Percentiles rank a stretch among this genome's conserved stretches.
These are phyloP conservation scores for Populus simonii DNA, from an alignment of 345 rosid genomes.

Conservation along the genomic window DNA sequence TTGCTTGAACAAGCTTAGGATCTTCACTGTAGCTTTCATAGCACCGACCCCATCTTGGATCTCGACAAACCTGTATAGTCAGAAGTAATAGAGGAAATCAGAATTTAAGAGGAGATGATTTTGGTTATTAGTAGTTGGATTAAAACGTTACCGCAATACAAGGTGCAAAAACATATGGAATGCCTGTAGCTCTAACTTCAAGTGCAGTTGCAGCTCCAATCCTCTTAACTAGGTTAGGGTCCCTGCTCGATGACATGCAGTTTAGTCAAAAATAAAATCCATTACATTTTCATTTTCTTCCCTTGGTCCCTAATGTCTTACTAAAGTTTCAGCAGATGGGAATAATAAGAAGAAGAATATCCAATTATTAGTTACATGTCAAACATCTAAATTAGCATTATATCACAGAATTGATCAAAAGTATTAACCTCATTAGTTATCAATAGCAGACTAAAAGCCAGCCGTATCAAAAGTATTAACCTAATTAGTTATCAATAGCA, in stretches of 20 bases:
- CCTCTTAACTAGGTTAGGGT: conserved; percentile 67
- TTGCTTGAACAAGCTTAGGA: conserved; percentile 53
- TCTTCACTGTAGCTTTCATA: conserved; percentile 95
- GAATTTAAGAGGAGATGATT: not conserved
- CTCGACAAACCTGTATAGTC: conserved; percentile 80
- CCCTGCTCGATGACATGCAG: conserved; percentile 40
- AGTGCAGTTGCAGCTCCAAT: conserved; percentile 93
- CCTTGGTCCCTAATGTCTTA: too few species aligned
- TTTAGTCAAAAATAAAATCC: not conserved
- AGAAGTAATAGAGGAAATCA: not conserved
- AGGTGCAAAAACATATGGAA: conserved; percentile 77
- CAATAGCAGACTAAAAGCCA: not conserved
- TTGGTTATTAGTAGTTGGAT: not conserved
- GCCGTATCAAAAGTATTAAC: not conserved
- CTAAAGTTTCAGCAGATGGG: not conserved
- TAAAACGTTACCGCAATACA: conserved; percentile 67
- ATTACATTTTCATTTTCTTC: too few species aligned
- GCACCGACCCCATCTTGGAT: conserved; percentile 97
- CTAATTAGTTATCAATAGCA: not conserved
- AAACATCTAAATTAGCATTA: not conserved
- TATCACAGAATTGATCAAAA: not conserved
- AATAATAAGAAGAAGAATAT: not conserved
- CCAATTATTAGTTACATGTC: not conserved
- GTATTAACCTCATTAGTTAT: not conserved
- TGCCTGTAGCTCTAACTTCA: conserved; percentile 85